Conservation (phyloP, 1,284 basidiomycete genomes). For the Sporisorium graminicola region DNA sequence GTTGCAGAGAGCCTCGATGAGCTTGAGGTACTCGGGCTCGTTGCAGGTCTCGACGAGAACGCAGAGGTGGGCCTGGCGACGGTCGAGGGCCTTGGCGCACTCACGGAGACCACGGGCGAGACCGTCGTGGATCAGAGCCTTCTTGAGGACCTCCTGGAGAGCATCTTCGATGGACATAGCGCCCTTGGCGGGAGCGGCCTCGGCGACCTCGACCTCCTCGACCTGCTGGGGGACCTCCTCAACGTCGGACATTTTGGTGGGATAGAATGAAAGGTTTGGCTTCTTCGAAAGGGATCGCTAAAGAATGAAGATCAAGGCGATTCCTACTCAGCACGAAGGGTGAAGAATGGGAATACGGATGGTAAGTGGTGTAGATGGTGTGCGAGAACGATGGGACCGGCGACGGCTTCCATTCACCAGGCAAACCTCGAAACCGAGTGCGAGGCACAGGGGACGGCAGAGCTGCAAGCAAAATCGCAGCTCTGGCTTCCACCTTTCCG, state of each 20-base stretch:
- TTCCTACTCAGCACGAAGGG: constrained; percentile 57
- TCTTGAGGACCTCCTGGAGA: constrained; percentile 94
- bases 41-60: constrained; percentile 99
- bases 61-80: constrained; percentile 97
- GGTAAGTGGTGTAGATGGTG: constrained; percentile 19
- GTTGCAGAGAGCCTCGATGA: constrained; percentile 98
- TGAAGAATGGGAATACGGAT: constrained; percentile 49
- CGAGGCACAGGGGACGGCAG: background rate
- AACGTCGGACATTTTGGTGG: constrained; percentile 67
- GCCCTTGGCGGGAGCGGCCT: constrained; percentile 78
- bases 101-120: constrained; percentile 98
- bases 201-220: constrained; percentile 78
- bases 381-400: background rate
- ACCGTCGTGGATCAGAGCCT: constrained; percentile 95
- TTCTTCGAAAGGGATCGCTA: constrained; percentile 68
- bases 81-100: constrained; percentile 97
- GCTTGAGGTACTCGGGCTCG: constrained; percentile 99
- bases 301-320: constrained; percentile 28
- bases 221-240: constrained; percentile 69
- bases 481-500: background rate
- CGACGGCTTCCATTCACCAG: constrained; percentile 1
- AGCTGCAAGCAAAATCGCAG: background rate
- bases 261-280: constrained; percentile 44
- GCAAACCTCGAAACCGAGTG: background rate
- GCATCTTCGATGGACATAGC: constrained; percentile 97